Conservation (phyloP, 2,329 filamentous ascomycete genomes). For the Aspergillus hiratsukae region DNA sequence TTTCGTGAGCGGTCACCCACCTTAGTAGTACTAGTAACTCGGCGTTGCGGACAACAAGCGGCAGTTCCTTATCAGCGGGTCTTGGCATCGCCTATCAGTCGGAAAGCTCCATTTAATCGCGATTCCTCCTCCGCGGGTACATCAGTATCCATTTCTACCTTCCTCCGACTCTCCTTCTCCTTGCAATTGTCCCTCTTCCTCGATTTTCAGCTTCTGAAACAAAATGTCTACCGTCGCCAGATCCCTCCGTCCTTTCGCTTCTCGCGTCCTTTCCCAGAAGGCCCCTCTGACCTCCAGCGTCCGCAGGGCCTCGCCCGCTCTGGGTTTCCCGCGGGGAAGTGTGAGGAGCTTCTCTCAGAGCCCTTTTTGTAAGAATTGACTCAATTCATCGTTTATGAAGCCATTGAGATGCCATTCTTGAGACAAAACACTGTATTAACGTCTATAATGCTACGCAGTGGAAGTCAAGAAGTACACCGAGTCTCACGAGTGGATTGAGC, state of each 20-base stretch:
- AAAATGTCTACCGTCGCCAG: conserved; percentile 38
- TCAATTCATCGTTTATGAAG: conserved; percentile 1
- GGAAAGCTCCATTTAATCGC: conserved; percentile 20
- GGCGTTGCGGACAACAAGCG: conserved; percentile 4
- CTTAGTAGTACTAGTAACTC: no score
- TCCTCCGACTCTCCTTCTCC: conserved; percentile 4
- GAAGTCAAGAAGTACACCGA: conserved; percentile 78
- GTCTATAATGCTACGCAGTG: conserved; percentile 28
- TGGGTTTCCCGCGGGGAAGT: conserved; percentile 40
- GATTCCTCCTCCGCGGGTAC: conserved; percentile 7
- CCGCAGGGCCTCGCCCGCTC: conserved; percentile 29
- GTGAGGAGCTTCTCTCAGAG: conserved; percentile 40
- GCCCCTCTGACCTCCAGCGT: conserved; percentile 25
- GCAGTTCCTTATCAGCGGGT: conserved; percentile 20
- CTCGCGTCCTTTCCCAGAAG: conserved; percentile 34
- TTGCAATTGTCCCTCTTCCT: conserved; percentile 12
- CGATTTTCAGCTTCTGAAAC: conserved; percentile 7
- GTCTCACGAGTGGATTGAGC: conserved; percentile 97
- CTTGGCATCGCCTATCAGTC: conserved; percentile 27
- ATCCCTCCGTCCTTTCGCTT: conserved; percentile 33
- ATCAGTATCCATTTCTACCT: not conserved
- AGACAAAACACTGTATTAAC: conserved; percentile 18
- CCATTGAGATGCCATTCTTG: conserved; percentile 2
- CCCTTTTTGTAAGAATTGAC: conserved; percentile 31
- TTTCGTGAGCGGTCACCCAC: conserved; percentile 10